Evolutionary conservation across 2,329 filamentous ascomycete species (phyloP), one percentile per base, ranked within the genome.

Genomic region (Didymella arachidicola): DNA sequence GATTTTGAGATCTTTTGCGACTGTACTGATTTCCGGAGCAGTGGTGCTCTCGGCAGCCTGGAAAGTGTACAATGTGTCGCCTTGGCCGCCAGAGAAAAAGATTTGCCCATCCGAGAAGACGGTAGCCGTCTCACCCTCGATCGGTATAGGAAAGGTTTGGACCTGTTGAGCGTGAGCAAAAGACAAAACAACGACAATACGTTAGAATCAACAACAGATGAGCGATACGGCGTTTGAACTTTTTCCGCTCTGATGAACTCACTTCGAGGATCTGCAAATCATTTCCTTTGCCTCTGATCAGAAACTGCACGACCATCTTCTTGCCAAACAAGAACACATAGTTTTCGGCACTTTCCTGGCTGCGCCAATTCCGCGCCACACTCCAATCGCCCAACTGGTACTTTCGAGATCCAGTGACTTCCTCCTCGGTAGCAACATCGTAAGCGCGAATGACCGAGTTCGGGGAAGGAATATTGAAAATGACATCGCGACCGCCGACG

Each of bases 311-410:
- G 2, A 67, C 67, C 59, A 61, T 66, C 45, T 67, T 69, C 54
- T 74, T 74, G 26, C 72, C 72, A 41, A 74, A 73, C 10, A 74
- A 27, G 47, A 71, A 74, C 7, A 73, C 30, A 39, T 74, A 73
- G 36, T 52, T 67, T 14, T 71, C 59, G 1, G 69, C 69, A 25
- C 71, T 73, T 19, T 61, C 59, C 12, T 51, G 50, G 36, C 68
- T 73, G 7, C 65, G 64, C 72, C 72, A 74, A n/a, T 58, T 60
- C 18, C 72, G 72, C 10, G 68, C 62, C 7, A 67, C 65, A 27
- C 69, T 72, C 72, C 71, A 73, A 39, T 74, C 71, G 5, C 72
- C 71, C 8, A 73, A 54, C 32, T 68, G 54, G 10, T 62, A 66
- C 59, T 71, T 73, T 12, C 65, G 54, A 12, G 70, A 67, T 14